Evolutionary conservation across 495 filamentous ascomycete species (phyloP), one percentile per base, ranked within the genome.

Genomic region (Aspergillus taichungensis): DNA sequence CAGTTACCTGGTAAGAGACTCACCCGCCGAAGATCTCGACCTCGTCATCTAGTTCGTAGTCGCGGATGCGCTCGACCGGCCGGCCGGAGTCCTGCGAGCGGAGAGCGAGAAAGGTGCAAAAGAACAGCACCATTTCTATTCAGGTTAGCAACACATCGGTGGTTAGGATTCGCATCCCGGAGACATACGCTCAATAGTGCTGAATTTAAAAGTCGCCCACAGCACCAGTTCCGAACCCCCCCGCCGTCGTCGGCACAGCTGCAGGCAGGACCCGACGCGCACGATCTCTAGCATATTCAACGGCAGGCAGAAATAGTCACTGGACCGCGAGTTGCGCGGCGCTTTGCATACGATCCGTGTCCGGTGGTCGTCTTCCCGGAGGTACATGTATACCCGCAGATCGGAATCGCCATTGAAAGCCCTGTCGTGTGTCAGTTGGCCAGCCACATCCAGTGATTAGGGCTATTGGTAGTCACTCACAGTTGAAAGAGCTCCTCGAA

Each of bases 41-140:
- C 59, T 92, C 87, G 11, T 75, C 69, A 9, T 68, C 64, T 3
- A 87, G 60, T 41, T 74, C 72, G 54, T 76, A 79, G 53, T 90
- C 84, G 13, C 67, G 62, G 4, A 79, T 72, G 18, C 65, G 60
- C 18, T 71, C 50, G 14, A 74, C 69, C 1, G 72, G 66, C 2
- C 69, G 77, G 43, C 70, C 64, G 18, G 56, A 57, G 52, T 87
- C 86, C 39, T 86, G 78, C 10, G 78, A 73, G 55, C 87, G 87
- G 45, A 94, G 72, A 0, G 84, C 80, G 24, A 86, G 63, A 53
- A 91, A 85, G 0, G 82, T 78, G 61, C 77, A 83, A 60, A 84
- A 85, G 59, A 94, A 92, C 1, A 87, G 66, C 9, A 88, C 84
- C 79, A 94, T 79, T 47, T 66, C 79, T 81, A 29, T 45, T 24